Evolutionary conservation across 345 rosid species (phyloP).

Genomic region (Heritiera littoralis): DNA sequence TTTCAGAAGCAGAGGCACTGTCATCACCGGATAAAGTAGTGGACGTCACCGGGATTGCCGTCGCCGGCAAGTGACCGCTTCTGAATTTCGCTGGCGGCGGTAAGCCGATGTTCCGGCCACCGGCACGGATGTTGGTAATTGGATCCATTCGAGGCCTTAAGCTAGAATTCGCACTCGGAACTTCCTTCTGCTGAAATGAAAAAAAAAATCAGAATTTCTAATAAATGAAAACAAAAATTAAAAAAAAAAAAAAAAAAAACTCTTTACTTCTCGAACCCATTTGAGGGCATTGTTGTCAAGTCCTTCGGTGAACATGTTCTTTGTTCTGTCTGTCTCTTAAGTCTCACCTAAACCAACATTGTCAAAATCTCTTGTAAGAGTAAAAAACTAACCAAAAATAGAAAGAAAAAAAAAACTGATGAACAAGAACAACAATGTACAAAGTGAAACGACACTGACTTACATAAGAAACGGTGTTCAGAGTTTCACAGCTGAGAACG

Average conservation of each 20-base stretch:
- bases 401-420: background rate
- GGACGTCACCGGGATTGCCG: constrained; percentile 50
- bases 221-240: background rate
- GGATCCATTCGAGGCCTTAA: constrained; percentile 42
- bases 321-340: background rate
- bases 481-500: constrained; percentile 12
- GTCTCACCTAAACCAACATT: constrained; percentile 20
- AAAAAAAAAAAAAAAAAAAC: background rate
- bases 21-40: constrained; percentile 37
- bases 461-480: constrained; percentile 25
- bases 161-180: constrained; percentile 38
- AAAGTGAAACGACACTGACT: constrained; percentile 17
- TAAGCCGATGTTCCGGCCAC: constrained; percentile 43
- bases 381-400: background rate
- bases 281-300: constrained; percentile 48
- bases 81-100: constrained; percentile 64
- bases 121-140: constrained; percentile 29
- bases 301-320: constrained; percentile 52
- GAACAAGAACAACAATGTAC: background rate
- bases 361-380: background rate
- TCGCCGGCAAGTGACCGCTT: constrained; percentile 59
- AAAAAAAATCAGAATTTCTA: constrained; percentile 10
- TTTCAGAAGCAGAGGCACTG: constrained; percentile 60
- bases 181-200: constrained; percentile 36
- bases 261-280: constrained; percentile 51